phyloP scores from a whole-genome alignment of 108 stramenopile genomes.

The Nitzschia sp. region DNA sequence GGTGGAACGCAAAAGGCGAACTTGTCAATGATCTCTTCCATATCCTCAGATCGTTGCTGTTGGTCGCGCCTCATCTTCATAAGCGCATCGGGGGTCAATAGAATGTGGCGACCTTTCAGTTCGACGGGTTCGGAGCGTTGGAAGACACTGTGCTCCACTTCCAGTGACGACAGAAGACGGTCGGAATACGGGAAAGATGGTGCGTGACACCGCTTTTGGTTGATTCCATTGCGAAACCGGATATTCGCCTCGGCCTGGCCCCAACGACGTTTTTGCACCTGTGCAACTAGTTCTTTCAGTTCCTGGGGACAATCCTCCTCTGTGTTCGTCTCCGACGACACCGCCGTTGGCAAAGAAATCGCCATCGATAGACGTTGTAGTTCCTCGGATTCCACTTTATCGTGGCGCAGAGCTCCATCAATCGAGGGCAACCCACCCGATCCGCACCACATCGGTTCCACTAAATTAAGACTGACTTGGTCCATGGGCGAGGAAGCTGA shows the following conservation, averaged over 20 bases:
- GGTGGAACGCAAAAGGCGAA: constrained; percentile 83
- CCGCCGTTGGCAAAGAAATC: neutral
- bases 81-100: constrained; percentile 61
- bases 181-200: constrained; percentile 52
- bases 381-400: constrained; percentile 42
- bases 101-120: constrained; percentile 31
- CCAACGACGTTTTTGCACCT: constrained; percentile 32
- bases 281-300: constrained; percentile 36
- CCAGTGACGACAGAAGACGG: constrained; percentile 30
- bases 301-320: constrained; percentile 32
- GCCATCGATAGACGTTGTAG: constrained; percentile 12
- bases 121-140: constrained; percentile 33
- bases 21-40: constrained; percentile 61
- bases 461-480: constrained; percentile 37
- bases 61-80: constrained; percentile 62
- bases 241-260: constrained; percentile 29
- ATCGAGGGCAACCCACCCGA: constrained; percentile 52
- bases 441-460: constrained; percentile 63
- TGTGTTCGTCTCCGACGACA: neutral
- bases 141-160: constrained; percentile 44
- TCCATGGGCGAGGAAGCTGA: constrained; percentile 17
- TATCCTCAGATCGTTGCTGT: constrained; percentile 50
- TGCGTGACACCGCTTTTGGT: constrained; percentile 52
- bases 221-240: constrained; percentile 46
- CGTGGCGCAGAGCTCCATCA: constrained; percentile 37